Percentiles rank a stretch among this genome's conserved stretches.
phyloP scores from a whole-genome alignment of 331 rosid species.

The Quercus tomentella region DNA sequence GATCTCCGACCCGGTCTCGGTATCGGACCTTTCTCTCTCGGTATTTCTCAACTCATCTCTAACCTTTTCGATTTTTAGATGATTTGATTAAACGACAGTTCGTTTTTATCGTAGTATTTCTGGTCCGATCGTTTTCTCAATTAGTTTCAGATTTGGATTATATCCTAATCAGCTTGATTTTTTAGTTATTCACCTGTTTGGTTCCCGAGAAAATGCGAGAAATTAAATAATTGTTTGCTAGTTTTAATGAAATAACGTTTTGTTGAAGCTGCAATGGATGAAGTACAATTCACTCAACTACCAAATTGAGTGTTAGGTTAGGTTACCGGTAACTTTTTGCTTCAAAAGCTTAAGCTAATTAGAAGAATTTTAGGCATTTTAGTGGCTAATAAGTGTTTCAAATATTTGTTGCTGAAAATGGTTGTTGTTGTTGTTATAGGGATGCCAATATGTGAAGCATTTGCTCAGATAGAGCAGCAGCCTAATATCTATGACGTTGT shows the following conservation, averaged over 20 bases:
- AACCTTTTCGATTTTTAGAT: too few species aligned
- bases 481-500: slow-evolving; percentile 92
- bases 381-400: too few species aligned
- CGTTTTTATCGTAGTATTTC: neutral
- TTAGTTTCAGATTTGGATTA: neutral
- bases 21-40: slow-evolving; percentile 84
- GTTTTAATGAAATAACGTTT: neutral
- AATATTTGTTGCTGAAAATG: neutral
- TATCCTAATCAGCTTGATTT: neutral
- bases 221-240: neutral
- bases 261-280: neutral
- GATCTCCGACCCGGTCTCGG: slow-evolving; percentile 94
- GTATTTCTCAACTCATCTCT: slow-evolving; percentile 23
- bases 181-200: neutral
- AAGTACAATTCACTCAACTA: neutral
- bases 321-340: neutral
- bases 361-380: slow-evolving; percentile 9
- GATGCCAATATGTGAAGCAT: slow-evolving; percentile 96
- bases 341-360: neutral
- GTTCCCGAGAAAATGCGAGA: neutral
- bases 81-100: neutral
- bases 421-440: slow-evolving; percentile 39
- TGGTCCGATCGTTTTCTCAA: neutral
- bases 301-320: neutral
- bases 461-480: slow-evolving; percentile 88